These are phyloP conservation scores for Pythium guiyangense DNA, from an alignment of 352 stramenopile genomes.

Conservation along the genomic window DNA sequence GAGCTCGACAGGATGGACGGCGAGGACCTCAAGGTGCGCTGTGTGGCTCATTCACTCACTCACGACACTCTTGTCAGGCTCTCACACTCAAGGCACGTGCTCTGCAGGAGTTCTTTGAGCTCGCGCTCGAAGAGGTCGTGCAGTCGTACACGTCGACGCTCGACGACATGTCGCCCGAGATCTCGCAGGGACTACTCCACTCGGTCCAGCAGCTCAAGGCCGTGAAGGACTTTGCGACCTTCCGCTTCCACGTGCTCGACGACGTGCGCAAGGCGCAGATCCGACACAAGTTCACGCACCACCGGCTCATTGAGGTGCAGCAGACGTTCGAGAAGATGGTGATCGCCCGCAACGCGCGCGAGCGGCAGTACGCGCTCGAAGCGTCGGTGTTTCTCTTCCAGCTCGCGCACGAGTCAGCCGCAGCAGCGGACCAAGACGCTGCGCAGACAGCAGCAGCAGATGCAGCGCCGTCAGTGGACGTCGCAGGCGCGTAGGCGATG, in stretches of 20 bases:
- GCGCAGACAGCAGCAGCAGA: slow-evolving; percentile 1
- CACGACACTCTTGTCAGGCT: too few relatives aligned
- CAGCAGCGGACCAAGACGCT: slow-evolving; percentile 5
- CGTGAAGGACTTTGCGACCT: slow-evolving; percentile 42
- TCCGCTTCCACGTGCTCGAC: slow-evolving; percentile 47
- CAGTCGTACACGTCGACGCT: slow-evolving; percentile 40
- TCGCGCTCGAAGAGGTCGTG: slow-evolving; percentile 57
- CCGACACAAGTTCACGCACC: slow-evolving; percentile 45
- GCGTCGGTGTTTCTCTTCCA: slow-evolving; percentile 58
- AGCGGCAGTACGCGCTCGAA: slow-evolving; percentile 54
- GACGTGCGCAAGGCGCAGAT: slow-evolving; percentile 32
- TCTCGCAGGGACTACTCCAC: slow-evolving; percentile 36
- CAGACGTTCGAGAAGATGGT: slow-evolving; percentile 62
- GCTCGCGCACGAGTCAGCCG: slow-evolving; percentile 43
- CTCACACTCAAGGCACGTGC: too few relatives aligned
- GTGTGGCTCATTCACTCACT: background rate
- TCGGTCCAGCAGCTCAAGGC: slow-evolving; percentile 42
- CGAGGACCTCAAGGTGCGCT: slow-evolving; percentile 55
- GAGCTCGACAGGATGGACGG: slow-evolving; percentile 65
- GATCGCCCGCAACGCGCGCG: slow-evolving; percentile 40
- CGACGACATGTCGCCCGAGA: slow-evolving; percentile 55
- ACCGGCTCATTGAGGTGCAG: slow-evolving; percentile 62
- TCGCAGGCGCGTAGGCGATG: background rate
- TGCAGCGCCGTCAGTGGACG: background rate
- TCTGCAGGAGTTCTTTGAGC: slow-evolving; percentile 62